Evolutionary conservation across 148 eudicot species (phyloP).

Genomic region (Selenicereus undatus): DNA sequence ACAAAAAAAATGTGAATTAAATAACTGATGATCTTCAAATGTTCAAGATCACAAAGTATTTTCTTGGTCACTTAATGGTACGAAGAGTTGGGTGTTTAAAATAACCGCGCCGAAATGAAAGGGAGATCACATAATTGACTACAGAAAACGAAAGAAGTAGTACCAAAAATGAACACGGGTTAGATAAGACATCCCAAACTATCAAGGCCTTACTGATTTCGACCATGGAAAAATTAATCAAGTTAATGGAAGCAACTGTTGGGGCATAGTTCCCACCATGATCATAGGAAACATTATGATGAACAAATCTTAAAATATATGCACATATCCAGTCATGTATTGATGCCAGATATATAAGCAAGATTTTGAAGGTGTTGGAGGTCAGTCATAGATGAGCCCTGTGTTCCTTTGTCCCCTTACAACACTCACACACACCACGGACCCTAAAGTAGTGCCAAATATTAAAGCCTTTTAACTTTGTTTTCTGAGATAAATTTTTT

Average conservation of each 20-base stretch:
- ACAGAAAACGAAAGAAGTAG: background rate
- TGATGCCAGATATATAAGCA: background rate
- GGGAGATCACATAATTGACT: too few relatives aligned
- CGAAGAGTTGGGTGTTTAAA: too few relatives aligned
- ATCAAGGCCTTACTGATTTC: too few relatives aligned
- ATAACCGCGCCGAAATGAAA: too few relatives aligned
- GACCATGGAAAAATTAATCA: background rate
- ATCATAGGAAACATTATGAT: conserved; percentile 21
- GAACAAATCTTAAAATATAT: conserved; percentile 17
- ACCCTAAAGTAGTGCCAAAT: conserved; percentile 25
- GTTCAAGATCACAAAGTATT: too few relatives aligned
- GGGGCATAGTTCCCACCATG: conserved; percentile 21
- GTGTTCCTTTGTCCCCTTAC: conserved; percentile 27
- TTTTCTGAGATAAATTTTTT: background rate
- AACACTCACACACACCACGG: conserved; percentile 20
- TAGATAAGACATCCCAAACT: background rate
- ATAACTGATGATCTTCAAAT: too few relatives aligned
- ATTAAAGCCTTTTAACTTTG: background rate
- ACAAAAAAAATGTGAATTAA: too few relatives aligned
- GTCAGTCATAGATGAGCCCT: background rate
- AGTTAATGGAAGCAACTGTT: conserved; percentile 22
- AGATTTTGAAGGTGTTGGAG: background rate
- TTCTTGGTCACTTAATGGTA: too few relatives aligned
- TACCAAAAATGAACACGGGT: background rate
- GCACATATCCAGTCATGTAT: background rate